Evolutionary conservation across 768 basidiomycete species (phyloP).

Genomic region (Panaeolus papilionaceus): DNA sequence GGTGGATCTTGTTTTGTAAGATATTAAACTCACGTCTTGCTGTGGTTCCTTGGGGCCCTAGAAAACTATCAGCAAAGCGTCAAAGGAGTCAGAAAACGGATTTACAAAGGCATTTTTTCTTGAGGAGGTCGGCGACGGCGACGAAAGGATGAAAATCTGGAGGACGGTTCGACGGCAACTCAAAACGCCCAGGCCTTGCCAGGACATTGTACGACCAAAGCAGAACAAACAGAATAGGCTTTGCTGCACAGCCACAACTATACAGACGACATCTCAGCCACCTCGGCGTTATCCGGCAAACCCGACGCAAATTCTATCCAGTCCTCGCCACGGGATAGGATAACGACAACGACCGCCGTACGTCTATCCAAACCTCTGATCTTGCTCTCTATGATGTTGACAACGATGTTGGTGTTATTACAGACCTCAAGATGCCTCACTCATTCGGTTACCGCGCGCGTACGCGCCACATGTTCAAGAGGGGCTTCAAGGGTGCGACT

Average conservation of each 20-base stretch:
- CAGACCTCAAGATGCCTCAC: slow-evolving; percentile 94
- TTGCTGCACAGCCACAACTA: slow-evolving; percentile 55
- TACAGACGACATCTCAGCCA: slow-evolving; percentile 67
- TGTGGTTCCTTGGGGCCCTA: slow-evolving; percentile 92
- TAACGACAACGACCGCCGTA: slow-evolving; percentile 57
- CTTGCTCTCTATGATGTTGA: slow-evolving; percentile 14
- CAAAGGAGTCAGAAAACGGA: slow-evolving; percentile 29
- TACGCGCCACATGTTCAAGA: slow-evolving; percentile 99
- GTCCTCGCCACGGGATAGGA: slow-evolving; percentile 49
- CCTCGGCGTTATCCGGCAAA: slow-evolving; percentile 60
- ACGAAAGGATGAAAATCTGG: slow-evolving; percentile 28
- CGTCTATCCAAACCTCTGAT: slow-evolving; percentile 33
- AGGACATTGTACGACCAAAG: slow-evolving; percentile 38
- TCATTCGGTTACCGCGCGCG: slow-evolving; percentile 99
- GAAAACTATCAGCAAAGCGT: slow-evolving; percentile 39
- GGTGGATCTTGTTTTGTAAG: slow-evolving; percentile 67
- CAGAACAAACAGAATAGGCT: slow-evolving; percentile 44
- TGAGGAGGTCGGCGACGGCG: slow-evolving; percentile 50
- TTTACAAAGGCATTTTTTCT: slow-evolving; percentile 87
- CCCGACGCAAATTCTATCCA: slow-evolving; percentile 32
- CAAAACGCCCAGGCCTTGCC: slow-evolving; percentile 17
- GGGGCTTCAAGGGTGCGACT: slow-evolving; percentile 92
- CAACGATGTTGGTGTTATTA: not conserved
- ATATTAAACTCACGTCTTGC: slow-evolving; percentile 85
- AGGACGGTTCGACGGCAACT: slow-evolving; percentile 24